Percentiles rank a stretch among this genome's conserved stretches.
These are phyloP conservation scores for Mycosphaerella arachidis DNA, from an alignment of 2,329 filamentous ascomycete genomes.

Conservation along the genomic window DNA sequence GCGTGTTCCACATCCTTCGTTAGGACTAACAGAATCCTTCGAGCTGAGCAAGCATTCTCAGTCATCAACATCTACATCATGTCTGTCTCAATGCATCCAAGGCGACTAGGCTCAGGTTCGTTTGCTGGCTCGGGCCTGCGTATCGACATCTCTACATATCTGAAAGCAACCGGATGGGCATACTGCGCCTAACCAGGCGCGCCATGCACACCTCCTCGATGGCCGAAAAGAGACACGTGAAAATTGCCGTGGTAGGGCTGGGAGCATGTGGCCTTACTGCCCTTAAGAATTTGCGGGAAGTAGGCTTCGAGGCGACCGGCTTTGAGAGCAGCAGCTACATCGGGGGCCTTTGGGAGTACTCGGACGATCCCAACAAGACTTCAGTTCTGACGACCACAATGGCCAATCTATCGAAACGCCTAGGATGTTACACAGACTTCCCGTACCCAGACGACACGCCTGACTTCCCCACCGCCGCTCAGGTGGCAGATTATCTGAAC, in stretches of 20 bases:
- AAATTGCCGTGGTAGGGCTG: slow-evolving; percentile 1
- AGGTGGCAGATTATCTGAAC: slow-evolving; percentile 5
- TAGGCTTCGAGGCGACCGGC: slow-evolving; percentile 1
- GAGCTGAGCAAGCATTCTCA: too few relatives aligned
- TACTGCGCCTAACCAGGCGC: too few relatives aligned
- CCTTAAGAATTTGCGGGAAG: slow-evolving; percentile 4
- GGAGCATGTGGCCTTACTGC: background rate
- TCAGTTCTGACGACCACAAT: slow-evolving; percentile 11
- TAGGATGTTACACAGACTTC: slow-evolving; percentile 9
- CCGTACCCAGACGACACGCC: slow-evolving; percentile 11
- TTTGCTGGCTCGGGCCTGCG: too few relatives aligned
- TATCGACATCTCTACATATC: too few relatives aligned
- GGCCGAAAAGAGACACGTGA: background rate
- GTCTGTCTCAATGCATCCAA: too few relatives aligned
- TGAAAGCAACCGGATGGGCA: too few relatives aligned
- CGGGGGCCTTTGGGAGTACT: background rate
- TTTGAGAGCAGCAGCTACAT: background rate
- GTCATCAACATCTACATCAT: too few relatives aligned
- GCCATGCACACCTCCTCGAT: too few relatives aligned
- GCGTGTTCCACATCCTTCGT: too few relatives aligned
- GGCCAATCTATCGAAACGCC: slow-evolving; percentile 13
- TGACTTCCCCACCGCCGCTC: slow-evolving; percentile 8
- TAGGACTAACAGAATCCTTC: too few relatives aligned
- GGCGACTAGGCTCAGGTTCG: too few relatives aligned
- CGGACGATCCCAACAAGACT: slow-evolving; percentile 9